Base-by-base conservation (phyloP, 2,329 filamentous ascomycete species). In the Fusarium brevicatenulatum region DNA sequence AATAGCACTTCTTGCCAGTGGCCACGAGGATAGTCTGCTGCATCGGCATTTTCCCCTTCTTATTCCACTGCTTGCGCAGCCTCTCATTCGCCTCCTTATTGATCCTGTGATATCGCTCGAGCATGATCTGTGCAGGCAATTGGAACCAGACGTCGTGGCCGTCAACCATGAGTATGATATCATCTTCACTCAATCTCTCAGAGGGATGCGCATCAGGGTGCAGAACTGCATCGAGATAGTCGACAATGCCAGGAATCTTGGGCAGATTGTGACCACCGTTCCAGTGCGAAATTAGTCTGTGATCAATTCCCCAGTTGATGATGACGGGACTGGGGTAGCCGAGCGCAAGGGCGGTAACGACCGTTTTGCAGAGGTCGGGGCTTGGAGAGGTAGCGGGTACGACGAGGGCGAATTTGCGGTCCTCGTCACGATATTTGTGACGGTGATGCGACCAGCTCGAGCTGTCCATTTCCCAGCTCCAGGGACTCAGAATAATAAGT, bases 161-260 rank as follows among this genome's bases (percentile, higher is more conserved):
- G 7, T 68, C 65, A 0, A 68, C 53, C 54, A 68, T 61, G 5
- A 68, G 63, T 5, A 68, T 56, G 11, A 68, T 21, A 10, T 66
- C 64, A 12, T 66, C 32, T 7, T 66, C 62, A 4, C 18, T 15
- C 3, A 67, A 23, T 10, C 34, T 50, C 11, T 67, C 65, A 2
- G 63, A 53, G 12, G 30, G 54, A 12, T 67, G 63, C 6, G 65
- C 65, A 11, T 53, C 21, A 3, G 63, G 46, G 2, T 53, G 46
- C 25, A 66, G 66, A 34, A 66, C 65, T 32, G 53, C 65, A n/a
- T 67, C 65, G 8, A 67, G 65, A n/a, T 67, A 67, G 13, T 44
- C 11, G 7, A 67, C 46, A 4, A 67, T 30, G 12, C 65, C 65
- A 4, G 63, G 53, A 16, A 67, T 59, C 2, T 67, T 67, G 4